These are phyloP conservation scores for Penicillium verrucosum DNA, from an alignment of 2,329 filamentous ascomycete genomes.

Conservation along the genomic window DNA sequence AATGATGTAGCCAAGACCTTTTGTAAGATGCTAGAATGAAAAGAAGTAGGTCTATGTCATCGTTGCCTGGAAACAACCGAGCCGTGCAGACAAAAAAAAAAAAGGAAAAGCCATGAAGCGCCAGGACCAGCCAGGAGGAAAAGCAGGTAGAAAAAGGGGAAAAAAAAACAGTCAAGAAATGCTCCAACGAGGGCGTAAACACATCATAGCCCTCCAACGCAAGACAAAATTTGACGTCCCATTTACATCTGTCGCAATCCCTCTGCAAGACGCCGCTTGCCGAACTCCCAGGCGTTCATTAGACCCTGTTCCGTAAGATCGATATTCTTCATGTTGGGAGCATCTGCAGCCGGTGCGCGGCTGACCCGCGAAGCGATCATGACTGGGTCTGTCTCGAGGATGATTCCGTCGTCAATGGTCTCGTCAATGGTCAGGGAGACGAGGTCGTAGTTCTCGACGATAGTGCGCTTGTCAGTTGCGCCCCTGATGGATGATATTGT, in stretches of 20 bases:
- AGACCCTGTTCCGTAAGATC: constrained; percentile 94
- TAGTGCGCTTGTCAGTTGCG: constrained; percentile 94
- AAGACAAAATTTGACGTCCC: constrained; percentile 18
- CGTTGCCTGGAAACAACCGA: constrained; percentile 16
- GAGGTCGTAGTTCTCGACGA: constrained; percentile 97
- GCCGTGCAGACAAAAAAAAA: constrained; percentile 22
- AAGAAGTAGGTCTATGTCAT: constrained; percentile 26
- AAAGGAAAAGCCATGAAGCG: constrained; percentile 30
- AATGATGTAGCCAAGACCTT: constrained; percentile 12
- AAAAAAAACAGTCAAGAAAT: constrained; percentile 21
- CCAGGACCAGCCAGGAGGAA: constrained; percentile 38
- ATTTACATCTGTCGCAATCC: constrained; percentile 65
- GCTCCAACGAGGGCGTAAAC: constrained; percentile 18
- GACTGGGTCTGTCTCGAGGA: constrained; percentile 94
- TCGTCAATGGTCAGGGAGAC: constrained; percentile 93
- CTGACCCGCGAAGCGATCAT: constrained; percentile 90
- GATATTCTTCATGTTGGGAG: constrained; percentile 82
- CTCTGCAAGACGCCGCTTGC: constrained; percentile 86
- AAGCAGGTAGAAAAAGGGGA: constrained; percentile 1
- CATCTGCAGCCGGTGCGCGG: constrained; percentile 85
- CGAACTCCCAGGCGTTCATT: constrained; percentile 89
- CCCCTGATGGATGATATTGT: constrained; percentile 56
- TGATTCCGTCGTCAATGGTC: constrained; percentile 91
- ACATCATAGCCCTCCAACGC: constrained; percentile 18
- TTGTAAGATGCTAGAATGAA: constrained; percentile 21